phyloP scores from a whole-genome alignment of 164 flowering plant species.

The grape (Vitis vinifera) region DNA sequence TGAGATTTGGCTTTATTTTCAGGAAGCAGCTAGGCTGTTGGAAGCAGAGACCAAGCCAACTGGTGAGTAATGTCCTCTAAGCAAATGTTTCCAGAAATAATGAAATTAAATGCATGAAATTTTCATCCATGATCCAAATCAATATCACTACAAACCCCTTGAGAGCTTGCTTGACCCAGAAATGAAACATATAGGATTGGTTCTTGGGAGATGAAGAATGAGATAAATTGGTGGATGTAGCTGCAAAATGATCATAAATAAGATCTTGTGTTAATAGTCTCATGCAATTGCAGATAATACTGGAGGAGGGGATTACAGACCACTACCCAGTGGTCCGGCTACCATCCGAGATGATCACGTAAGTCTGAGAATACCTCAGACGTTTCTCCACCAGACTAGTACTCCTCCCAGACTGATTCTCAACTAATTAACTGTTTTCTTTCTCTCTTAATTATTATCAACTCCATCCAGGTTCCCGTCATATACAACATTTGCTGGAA shows the following conservation, averaged over 20 bases:
- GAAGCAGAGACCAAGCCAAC: slow-evolving; percentile 38
- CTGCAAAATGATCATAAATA: no score
- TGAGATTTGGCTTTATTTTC: slow-evolving; percentile 18
- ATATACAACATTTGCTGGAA: slow-evolving; percentile 56
- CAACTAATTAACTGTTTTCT: not conserved
- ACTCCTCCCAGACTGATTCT: not conserved
- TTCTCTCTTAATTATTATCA: not conserved
- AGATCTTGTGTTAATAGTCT: not conserved
- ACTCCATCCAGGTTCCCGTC: slow-evolving; percentile 46
- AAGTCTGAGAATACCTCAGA: slow-evolving; percentile 8
- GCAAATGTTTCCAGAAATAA: not conserved
- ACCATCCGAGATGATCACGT: slow-evolving; percentile 35
- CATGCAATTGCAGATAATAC: slow-evolving; percentile 33
- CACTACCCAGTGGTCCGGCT: slow-evolving; percentile 45
- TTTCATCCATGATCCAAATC: not conserved
- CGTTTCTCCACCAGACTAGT: not conserved
- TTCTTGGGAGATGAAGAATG: no score
- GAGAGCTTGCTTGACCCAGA: not conserved
- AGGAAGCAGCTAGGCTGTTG: slow-evolving; percentile 54
- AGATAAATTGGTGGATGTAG: no score
- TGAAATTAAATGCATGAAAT: not conserved
- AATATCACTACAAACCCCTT: no score
- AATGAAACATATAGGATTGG: not conserved
- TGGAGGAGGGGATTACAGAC: slow-evolving; percentile 34
- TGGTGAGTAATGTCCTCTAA: slow-evolving; percentile 24